Evolutionary conservation across 345 rosid genomes (phyloP), one percentile per base, ranked within the genome.

Genomic region (Triadica sebifera): DNA sequence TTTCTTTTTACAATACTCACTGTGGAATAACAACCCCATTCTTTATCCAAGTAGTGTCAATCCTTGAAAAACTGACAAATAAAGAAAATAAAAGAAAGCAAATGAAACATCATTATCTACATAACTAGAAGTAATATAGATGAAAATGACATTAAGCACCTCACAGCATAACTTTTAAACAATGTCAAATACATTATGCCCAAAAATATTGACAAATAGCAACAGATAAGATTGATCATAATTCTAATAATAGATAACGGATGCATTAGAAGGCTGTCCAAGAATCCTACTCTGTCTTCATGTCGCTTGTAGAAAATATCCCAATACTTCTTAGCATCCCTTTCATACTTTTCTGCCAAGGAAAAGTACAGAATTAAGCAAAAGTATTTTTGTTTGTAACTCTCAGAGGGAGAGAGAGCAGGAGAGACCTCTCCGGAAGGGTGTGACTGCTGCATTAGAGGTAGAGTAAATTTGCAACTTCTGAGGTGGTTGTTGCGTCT

Each of bases 41-140:
- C 98, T 87, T 93, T 93, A 75, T 91, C 94, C 89, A 93, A 78
- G 84, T 93, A 93, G 79, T 91, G 98, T 68, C 97, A 88, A 80
- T 93, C 98, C 79, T 93, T 93, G 80, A 93, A 93, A 81, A 93
- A 93, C 97, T 90, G 83, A 56, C 0, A 71, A 38, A 81, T 34
- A 4, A 22, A 62, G 63, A n/a, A n/a, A n/a, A n/a, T 8, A 68
- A 17, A 61, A 22, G 19, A 13, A 60, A 34, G 75, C 8, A 4
- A 69, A 45, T 47, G 22, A 65, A 73, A 8, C 47, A 77, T 63
- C 3, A 58, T 34, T 43, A 61, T 29, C 45, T 59, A 12, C 2
- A 41, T n/a, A 11, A 20, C 16, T 45, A 25, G 17, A 15, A 75
- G 29, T 39, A 59, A 66, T 41, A 51, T 13, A 72, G 1, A 7